Evolutionary conservation across 805 yeast species (phyloP).

Genomic region (Ogataea wickerhamii): DNA sequence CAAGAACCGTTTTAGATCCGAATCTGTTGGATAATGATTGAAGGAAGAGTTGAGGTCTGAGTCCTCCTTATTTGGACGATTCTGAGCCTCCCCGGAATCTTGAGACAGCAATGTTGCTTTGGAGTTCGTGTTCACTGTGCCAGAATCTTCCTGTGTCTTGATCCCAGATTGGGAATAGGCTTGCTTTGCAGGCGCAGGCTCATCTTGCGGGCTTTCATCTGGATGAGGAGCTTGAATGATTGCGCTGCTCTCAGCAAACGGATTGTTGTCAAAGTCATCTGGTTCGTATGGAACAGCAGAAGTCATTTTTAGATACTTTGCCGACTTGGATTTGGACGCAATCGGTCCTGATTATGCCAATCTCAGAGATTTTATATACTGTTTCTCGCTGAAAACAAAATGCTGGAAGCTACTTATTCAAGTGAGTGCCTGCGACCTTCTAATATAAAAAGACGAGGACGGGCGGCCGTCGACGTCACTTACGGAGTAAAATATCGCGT

Average conservation of each 20-base stretch:
- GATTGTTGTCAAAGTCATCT: slow-evolving; percentile 59
- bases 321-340: too few relatives aligned
- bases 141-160: neutral
- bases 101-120: neutral
- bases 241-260: slow-evolving; percentile 49
- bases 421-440: too few relatives aligned
- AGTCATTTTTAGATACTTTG: too few relatives aligned
- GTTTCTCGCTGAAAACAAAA: too few relatives aligned
- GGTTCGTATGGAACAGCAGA: slow-evolving; percentile 39
- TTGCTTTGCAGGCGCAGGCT: neutral
- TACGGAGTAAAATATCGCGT: too few relatives aligned
- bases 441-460: too few relatives aligned
- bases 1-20: slow-evolving; percentile 42
- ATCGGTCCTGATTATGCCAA: too few relatives aligned
- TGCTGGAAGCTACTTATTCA: too few relatives aligned
- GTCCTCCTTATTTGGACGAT: slow-evolving; percentile 22
- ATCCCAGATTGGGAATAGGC: neutral
- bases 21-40: slow-evolving; percentile 32
- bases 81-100: neutral
- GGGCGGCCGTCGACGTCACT: too few relatives aligned
- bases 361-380: too few relatives aligned
- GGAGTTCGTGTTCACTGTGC: neutral
- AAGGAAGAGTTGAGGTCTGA: slow-evolving; percentile 20
- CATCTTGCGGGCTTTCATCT: neutral
- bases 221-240: slow-evolving; percentile 16